Evolutionary conservation across 257 asterid species (phyloP).

Genomic region (Lycium ferocissimum): DNA sequence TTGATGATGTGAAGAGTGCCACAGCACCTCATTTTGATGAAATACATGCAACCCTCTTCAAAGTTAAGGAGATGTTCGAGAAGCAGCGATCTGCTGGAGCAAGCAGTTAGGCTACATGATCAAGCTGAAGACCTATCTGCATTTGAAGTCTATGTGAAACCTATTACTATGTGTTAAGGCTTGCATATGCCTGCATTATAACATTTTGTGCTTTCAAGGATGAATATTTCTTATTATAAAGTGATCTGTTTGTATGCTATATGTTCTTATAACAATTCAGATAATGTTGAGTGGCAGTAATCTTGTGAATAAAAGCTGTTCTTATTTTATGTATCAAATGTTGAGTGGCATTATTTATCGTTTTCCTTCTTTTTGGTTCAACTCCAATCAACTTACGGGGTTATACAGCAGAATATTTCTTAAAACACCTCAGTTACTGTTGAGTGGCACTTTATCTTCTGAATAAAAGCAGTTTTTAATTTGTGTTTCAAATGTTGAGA

Average conservation of each 20-base stretch:
- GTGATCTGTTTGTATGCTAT: not conserved
- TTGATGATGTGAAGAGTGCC: constrained; percentile 71
- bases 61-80: constrained; percentile 48
- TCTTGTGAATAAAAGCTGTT: too few relatives aligned
- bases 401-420: too few relatives aligned
- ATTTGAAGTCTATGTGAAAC: constrained; percentile 7
- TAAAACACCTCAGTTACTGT: too few relatives aligned
- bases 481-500: not conserved
- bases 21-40: constrained; percentile 81
- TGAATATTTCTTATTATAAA: not conserved
- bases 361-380: too few relatives aligned
- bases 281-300: too few relatives aligned
- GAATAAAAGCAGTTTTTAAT: not conserved
- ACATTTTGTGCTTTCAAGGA: not conserved
- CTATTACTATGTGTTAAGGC: not conserved
- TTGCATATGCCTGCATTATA: not conserved
- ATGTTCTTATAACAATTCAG: not conserved
- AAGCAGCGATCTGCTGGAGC: constrained; percentile 39
- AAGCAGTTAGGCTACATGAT: constrained; percentile 25
- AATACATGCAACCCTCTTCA: constrained; percentile 49
- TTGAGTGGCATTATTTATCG: too few relatives aligned
- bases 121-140: not conserved
- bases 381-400: too few relatives aligned
- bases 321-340: too few relatives aligned
- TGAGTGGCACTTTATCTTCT: not conserved